Conservation (phyloP, 2,329 filamentous ascomycete species). For the Lasiodiplodia citricola region DNA sequence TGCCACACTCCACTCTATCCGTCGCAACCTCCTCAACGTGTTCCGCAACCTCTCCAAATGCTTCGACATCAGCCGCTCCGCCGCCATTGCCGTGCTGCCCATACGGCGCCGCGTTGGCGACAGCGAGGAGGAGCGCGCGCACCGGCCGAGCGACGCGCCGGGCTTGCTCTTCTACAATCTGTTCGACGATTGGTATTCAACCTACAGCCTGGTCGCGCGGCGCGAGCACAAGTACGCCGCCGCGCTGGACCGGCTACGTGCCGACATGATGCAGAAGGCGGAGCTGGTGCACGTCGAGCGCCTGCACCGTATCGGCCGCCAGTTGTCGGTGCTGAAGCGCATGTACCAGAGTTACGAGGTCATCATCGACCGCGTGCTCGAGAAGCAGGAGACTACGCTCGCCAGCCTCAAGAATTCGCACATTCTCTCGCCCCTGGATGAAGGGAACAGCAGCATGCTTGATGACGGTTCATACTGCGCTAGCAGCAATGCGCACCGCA, state of each 20-base stretch:
- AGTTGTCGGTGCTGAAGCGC: conserved; percentile 65
- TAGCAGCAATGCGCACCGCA: conserved; percentile 29
- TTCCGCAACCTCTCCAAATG: conserved; percentile 65
- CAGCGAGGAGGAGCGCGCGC: conserved; percentile 52
- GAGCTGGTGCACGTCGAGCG: conserved; percentile 54
- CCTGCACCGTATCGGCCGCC: conserved; percentile 65
- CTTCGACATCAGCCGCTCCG: conserved; percentile 48
- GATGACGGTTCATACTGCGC: conserved; percentile 21
- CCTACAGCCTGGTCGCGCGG: conserved; percentile 61
- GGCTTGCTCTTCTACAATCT: conserved; percentile 70
- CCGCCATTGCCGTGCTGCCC: conserved; percentile 50
- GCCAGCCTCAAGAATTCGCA: conserved; percentile 53
- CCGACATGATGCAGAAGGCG: conserved; percentile 60
- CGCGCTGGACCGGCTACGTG: conserved; percentile 57
- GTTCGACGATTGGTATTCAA: conserved; percentile 69
- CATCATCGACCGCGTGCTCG: conserved; percentile 64
- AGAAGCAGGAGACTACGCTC: conserved; percentile 49
- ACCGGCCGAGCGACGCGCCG: conserved; percentile 59
- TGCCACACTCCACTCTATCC: conserved; percentile 56
- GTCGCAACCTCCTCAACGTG: conserved; percentile 65
- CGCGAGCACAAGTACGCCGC: conserved; percentile 53
- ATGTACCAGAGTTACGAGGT: conserved; percentile 66
- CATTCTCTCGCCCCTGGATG: conserved; percentile 34
- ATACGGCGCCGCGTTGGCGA: conserved; percentile 52
- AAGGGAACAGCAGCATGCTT: conserved; percentile 35